Evolutionary conservation across 2,329 filamentous ascomycete species (phyloP), one percentile per base, ranked within the genome.

Genomic region (Monilinia polystroma): DNA sequence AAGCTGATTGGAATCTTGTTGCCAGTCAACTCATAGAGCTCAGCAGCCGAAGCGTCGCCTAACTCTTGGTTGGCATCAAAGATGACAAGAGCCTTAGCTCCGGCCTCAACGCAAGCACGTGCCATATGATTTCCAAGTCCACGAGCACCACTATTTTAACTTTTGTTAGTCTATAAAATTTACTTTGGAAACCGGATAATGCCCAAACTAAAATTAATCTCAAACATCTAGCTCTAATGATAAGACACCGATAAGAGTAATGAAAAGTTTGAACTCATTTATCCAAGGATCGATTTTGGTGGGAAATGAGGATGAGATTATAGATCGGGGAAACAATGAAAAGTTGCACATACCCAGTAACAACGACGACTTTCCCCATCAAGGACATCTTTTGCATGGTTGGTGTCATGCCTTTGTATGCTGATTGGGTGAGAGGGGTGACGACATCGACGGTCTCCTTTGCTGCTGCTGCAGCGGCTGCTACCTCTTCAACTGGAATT

Each of bases 101-200:
- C 90, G 64, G 89, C 90, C 80, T 93, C 90, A 59, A 89, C 87
- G 70, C 90, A 88, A 66, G 89, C 90, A 69, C 89, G 86, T 58
- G 90, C 90, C 88, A 93, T 93, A 80, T 89, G 84, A 83, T 90
- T 91, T 60, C 90, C 90, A 7, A 93, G 82, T 75, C 90, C 90
- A 73, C 90, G 88, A 69, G 89, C 90, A 77, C 88, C 90, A 75
- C 89, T 89, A 68, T 56, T 57, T 43, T 23, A 43, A 63, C 45
- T 60, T 51, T 18, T 20, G 43, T 60, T 51, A 60, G 45, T 7
- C 57, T 49, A 11, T 10, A 14, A 60, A 38, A 3, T 51, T 35
- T 29, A 23, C 2, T 10, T 60, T 16, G 8, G 20, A 35, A 23
- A 49, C 26, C 23, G 16, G 20, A 59, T 47, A 10, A 7, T 35